Evolutionary conservation across 2,329 filamentous ascomycete genomes (phyloP), one percentile per base, ranked within the genome.

Genomic region (Microdochium bolleyi): DNA sequence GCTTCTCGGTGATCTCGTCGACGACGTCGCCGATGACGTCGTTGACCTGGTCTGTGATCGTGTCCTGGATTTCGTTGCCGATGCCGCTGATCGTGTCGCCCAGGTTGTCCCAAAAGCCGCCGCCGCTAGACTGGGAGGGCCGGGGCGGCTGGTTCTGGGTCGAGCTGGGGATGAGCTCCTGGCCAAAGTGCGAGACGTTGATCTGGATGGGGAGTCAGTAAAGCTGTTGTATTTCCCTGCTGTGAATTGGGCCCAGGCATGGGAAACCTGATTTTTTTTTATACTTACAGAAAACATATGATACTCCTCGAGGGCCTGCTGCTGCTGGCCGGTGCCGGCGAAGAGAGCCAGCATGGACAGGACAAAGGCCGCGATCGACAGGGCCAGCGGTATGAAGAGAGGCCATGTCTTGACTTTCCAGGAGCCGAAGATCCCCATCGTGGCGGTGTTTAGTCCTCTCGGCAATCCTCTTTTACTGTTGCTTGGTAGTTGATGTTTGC

Each of bases 101-200:
- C 16, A 64, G 55, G 37, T 59, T 53, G 52, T 64, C 61, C 52
- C 52, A 54, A 22, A 56, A 58, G 49, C 63, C 57, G 38, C 56
- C 52, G 16, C 55, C 51, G 24, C 54, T 52, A 24, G 64, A 63
- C 27, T 56, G 51, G 1, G 56, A 59, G 32, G 61, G 56, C 30
- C 64, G 58, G 9, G 57, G 54, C 14, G 60, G 63, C 27, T 58
- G 58, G 1, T 59, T 61, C 27, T 58, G 41, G 2, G 61, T 56
- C 34, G 49, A 24, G n/a, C 58, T 61, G 11, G 64, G 60, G 27
- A 73, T 56, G 19, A 72, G 62, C 50, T 70, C 65, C 44, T 69
- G 65, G 25, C 70, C 72, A 32, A 74, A 67, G 14, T 61, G 59
- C 19, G 71, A 71, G 53, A 70, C 70, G 62, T 74, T 73, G 55